Evolutionary conservation across 2,329 filamentous ascomycete species (phyloP).

Genomic region (Pseudohalonectria lignicola): DNA sequence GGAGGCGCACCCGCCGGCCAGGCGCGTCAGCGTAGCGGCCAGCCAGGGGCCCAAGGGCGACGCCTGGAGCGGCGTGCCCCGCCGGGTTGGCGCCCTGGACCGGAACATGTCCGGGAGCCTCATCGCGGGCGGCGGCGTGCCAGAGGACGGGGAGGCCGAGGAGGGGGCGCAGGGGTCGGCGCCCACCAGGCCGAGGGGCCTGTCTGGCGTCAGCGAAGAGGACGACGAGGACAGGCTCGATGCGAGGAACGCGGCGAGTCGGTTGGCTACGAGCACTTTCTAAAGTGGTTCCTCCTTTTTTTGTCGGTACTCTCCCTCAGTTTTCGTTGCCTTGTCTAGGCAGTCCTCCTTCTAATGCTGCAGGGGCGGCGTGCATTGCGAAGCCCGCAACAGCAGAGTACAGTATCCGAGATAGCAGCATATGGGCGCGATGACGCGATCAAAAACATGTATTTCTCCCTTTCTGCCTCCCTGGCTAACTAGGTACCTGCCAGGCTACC

Average conservation of each 20-base stretch:
- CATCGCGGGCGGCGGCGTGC: conserved; percentile 35
- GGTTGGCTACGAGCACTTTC: conserved; percentile 90
- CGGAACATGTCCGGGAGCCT: conserved; percentile 68
- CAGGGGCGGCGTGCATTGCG: too few species aligned
- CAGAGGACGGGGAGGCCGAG: conserved; percentile 49
- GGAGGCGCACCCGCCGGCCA: conserved; percentile 65
- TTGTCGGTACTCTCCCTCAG: too few species aligned
- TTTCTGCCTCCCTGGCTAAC: too few species aligned
- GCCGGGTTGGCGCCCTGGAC: conserved; percentile 62
- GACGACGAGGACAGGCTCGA: conserved; percentile 91
- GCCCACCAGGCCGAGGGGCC: conserved; percentile 24
- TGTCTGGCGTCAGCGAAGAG: conserved; percentile 56
- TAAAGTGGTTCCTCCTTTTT: conserved; percentile 25
- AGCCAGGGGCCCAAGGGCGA: conserved; percentile 97
- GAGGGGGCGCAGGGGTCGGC: conserved; percentile 22
- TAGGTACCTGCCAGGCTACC: too few species aligned
- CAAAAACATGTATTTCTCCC: too few species aligned
- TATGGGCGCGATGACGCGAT: too few species aligned
- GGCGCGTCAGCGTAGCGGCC: conserved; percentile 68
- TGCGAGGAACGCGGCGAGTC: conserved; percentile 87
- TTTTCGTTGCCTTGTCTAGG: too few species aligned
- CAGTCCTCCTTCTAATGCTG: too few species aligned
- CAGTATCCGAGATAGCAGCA: too few species aligned
- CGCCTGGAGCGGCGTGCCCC: conserved; percentile 89
- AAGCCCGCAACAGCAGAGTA: too few species aligned